Evolutionary conservation across 106 monocot species (phyloP), one percentile per base, ranked within the genome.

Genomic region (Acanthochlamys bracteata): DNA sequence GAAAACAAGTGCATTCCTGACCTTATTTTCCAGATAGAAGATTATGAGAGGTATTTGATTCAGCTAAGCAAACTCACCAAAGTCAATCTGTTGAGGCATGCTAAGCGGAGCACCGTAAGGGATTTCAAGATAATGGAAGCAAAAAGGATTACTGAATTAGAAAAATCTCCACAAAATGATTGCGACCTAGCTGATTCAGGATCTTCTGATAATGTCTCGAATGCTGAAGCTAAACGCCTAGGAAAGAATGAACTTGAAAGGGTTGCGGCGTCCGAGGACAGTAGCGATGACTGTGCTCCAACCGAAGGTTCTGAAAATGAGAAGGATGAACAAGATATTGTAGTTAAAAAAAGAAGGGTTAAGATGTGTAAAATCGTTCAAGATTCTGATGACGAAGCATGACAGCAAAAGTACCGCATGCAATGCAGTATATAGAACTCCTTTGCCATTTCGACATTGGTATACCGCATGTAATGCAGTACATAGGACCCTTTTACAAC

Each of bases 1-100:
- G 96, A 96, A 62, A 96, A 75, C 41, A 78, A 64, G 69, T 88
- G 91, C 64, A 85, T 96, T 45, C 96, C 96, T 25, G 83, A 96
- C 61, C 70, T 96, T 41, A 85, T 96, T 61, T 96, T 80, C 57
- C 87, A 85, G 25, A 96, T 96, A 59, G 96, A 96, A 78, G 88
- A 91, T 66, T 96, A 88, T 53, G 96, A 96, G 70, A 84, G 76
- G 46, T 90, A 91, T 72, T 78, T 96, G 0, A 96, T 96, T 40
- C 80, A 82, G 66, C 78, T 96, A 16, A 81, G 88, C 71, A 96
- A 88, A 59, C 60, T 83, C 13, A 83, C 84, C 7, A 85, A 85
- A 59, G 78, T 96, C 17, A 96, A 96, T 65, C 59, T 91, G 25
- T 65, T 96, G 74, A 79, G 96, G 73, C 75, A 91, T 61, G 96